A percentile compares a stretch with the other conserved stretches of the same genome.
These are phyloP conservation scores for Zygosaccharomyces bisporus DNA, from an alignment of 805 yeast species.

Conservation along the genomic window DNA sequence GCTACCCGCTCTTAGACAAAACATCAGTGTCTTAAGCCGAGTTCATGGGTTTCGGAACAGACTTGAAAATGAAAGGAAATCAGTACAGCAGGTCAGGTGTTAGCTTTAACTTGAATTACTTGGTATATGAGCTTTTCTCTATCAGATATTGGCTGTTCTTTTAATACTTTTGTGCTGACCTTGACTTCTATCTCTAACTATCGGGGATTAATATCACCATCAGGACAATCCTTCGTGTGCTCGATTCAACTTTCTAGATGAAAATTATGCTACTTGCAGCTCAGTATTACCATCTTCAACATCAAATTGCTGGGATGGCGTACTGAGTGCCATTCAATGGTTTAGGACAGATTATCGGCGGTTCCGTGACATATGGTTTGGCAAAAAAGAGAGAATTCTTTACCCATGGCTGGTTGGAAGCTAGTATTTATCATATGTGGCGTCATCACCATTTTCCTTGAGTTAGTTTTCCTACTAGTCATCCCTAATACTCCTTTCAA, in stretches of 20 bases:
- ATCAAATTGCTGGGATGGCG: constrained; percentile 49
- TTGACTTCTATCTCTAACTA: constrained; percentile 46
- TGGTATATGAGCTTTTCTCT: constrained; percentile 48
- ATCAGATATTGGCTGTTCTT: constrained; percentile 43
- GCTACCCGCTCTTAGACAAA: constrained; percentile 54
- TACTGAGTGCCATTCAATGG: constrained; percentile 55
- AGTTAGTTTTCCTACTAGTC: constrained; percentile 39
- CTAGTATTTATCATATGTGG: constrained; percentile 56
- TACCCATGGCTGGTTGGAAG: constrained; percentile 51
- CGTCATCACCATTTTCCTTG: constrained; percentile 46
- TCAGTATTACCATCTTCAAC: constrained; percentile 54
- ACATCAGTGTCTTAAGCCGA: constrained; percentile 56
- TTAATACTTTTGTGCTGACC: constrained; percentile 44
- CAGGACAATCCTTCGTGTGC: constrained; percentile 48
- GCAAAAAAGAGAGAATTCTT: constrained; percentile 45
- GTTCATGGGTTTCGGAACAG: constrained; percentile 54
- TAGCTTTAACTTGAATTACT: constrained; percentile 49
- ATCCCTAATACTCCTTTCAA: constrained; percentile 48
- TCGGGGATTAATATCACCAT: constrained; percentile 51
- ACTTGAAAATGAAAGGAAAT: constrained; percentile 44
- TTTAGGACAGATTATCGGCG: constrained; percentile 43
- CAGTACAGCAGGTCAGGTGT: constrained; percentile 51
- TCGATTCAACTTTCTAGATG: constrained; percentile 52
- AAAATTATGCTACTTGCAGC: constrained; percentile 51
- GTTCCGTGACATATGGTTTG: constrained; percentile 48